These are phyloP conservation scores for Quercus engelmannii DNA, from an alignment of 306 rosid genomes.

Conservation along the genomic window DNA sequence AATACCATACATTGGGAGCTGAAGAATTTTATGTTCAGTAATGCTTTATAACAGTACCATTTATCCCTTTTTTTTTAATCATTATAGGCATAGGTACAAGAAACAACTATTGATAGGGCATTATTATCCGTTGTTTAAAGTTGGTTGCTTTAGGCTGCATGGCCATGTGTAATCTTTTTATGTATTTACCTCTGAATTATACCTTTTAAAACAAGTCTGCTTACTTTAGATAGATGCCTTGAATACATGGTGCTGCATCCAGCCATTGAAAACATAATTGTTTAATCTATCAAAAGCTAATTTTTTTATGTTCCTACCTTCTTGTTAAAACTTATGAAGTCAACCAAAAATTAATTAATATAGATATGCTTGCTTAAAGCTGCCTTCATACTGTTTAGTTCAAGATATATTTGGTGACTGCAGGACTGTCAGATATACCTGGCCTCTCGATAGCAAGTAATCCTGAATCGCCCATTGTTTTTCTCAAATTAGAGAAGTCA, in stretches of 20 bases:
- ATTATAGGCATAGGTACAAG: background rate
- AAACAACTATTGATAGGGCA: background rate
- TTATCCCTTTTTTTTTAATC: background rate
- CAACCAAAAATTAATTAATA: background rate
- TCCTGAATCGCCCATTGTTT: conserved; percentile 86
- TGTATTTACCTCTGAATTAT: background rate
- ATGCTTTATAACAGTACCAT: background rate
- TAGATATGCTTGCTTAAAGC: background rate
- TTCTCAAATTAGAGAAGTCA: conserved; percentile 68
- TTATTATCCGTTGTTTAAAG: background rate
- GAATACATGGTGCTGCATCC: background rate
- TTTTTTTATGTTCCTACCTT: background rate
- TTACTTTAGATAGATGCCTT: background rate
- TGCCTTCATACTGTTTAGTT: background rate
- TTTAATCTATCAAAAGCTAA: background rate
- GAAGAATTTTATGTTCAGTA: background rate
- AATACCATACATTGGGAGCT: background rate
- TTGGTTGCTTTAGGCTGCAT: background rate
- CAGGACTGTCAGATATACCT: conserved; percentile 63
- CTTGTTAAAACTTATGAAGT: background rate
- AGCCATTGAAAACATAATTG: background rate
- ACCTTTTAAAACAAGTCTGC: background rate
- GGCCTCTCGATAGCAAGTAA: conserved; percentile 69
- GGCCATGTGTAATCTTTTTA: background rate
- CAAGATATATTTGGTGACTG: conserved; percentile 26